Base-by-base conservation (phyloP, 2,329 filamentous ascomycete genomes). In the Neocucurbitaria cava region DNA sequence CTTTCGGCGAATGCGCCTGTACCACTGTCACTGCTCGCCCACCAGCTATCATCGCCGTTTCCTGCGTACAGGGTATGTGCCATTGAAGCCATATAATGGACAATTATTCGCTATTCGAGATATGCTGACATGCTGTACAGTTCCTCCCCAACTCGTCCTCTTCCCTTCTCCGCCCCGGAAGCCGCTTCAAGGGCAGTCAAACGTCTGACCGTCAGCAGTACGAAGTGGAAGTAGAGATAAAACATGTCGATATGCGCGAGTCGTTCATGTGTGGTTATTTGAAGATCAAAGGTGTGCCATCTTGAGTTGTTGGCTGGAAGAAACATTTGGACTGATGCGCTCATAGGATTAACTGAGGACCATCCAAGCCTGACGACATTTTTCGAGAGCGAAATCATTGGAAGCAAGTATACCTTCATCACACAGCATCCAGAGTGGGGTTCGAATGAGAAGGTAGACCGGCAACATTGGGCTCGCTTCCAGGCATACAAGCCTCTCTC, bases 361-460 rank as follows among this genome's bases (percentile, higher is more conserved):
- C 94, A 98, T 74, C 94, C 94, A 11, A 97, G 93, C n/a, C 82
- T 99, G 46, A 98, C 94, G 8, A 99, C 95, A 1, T 99, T 96
- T 75, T 99, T 99, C 69, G 94, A 98, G 77, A 93, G 94, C 74
- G 95, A 99, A 78, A 96, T 99, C 49, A 97, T 99, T 62, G 95
- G 95, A 44, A 89, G 88, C 52, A 96, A 96, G 73, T 93, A 98
- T 78, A 89, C 87, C n/a, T 99, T 99, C 79, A 85, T 89, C 59
- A 99, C 95, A 33, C 87, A 90, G 61, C 91, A 97, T 74, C 86
- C 91, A 52, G 87, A 87, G 66, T 99, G 95, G 95, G 95, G 94
- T 48, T 94, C 92, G 42, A 94, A 85, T 53, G 89, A 95, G 66
- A 96, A 95, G 78, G 91, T 92, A 46, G 95, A 99, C 75, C 82